phyloP scores from a whole-genome alignment of 192 early-diverging fungal genomes.

The Linnemannia hyalina region DNA sequence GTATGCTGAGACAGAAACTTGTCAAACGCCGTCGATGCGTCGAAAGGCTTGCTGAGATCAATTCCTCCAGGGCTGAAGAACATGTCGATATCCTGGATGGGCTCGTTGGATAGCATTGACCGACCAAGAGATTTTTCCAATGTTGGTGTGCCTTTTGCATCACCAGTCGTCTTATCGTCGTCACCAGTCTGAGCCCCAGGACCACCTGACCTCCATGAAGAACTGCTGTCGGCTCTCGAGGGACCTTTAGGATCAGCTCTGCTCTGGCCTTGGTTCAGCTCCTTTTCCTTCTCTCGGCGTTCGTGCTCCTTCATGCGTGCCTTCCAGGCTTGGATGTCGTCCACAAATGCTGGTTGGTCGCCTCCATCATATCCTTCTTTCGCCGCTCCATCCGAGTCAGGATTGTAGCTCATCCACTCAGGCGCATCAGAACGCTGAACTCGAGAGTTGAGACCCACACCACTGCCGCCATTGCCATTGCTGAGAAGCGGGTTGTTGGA shows the following conservation, averaged over 20 bases:
- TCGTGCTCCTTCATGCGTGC: conserved; percentile 70
- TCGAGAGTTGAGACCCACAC: conserved; percentile 9
- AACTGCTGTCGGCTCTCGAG: conserved; percentile 61
- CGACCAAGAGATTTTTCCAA: conserved; percentile 34
- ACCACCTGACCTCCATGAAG: conserved; percentile 58
- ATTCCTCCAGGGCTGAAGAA: conserved; percentile 61
- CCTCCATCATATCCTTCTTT: conserved; percentile 35
- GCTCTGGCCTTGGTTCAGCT: conserved; percentile 41
- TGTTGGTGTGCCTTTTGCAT: not conserved
- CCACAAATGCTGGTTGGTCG: conserved; percentile 58
- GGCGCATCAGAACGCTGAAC: conserved; percentile 59
- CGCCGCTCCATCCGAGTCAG: conserved; percentile 52
- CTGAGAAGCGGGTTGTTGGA: conserved; percentile 11
- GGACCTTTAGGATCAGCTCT: conserved; percentile 44
- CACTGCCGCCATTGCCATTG: conserved; percentile 14
- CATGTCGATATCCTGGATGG: conserved; percentile 56
- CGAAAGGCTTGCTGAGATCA: conserved; percentile 45
- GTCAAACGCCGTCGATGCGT: conserved; percentile 58
- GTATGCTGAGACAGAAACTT: conserved; percentile 63
- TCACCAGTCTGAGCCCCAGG: not conserved
- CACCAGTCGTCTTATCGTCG: conserved; percentile 29
- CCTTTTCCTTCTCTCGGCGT: conserved; percentile 59
- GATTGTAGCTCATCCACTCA: conserved; percentile 75
- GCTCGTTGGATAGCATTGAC: conserved; percentile 32
- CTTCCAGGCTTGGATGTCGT: conserved; percentile 73